Base-by-base conservation (phyloP, 1,139 yeast genomes). In the Candida mesenterica region DNA sequence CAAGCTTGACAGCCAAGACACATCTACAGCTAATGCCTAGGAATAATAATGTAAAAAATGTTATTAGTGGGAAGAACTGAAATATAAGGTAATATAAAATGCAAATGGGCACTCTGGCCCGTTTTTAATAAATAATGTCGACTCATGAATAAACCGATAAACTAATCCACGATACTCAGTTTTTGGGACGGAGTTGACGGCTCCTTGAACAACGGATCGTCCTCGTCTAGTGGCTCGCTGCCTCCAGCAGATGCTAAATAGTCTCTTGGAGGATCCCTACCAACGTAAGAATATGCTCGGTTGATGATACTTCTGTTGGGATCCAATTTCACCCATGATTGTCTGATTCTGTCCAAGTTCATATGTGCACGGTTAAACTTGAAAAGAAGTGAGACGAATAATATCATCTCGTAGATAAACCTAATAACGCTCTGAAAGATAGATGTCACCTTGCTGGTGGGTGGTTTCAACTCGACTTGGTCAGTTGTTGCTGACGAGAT, bases 291-390 rank as follows among this genome's bases (percentile, higher is more conserved):
- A 45, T 68, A 68, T 3, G 71, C 69, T 30, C 47, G 50, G 32
- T 64, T 61, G 39, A 68, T 69, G 35, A 64, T 59, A 18, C 57
- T 54, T 36, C 74, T 49, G 36, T 65, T 64, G 1, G 77, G 77
- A 48, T 72, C 78, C 31, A 73, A 55, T 48, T 62, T 65, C 4
- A 50, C 54, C 74, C 77, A 74, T 5, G 63, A 55, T 22, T 56
- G 50, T 41, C 74, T 53, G 33, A 73, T 67, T 38, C 78, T 52
- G 39, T 71, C 72, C 40, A 67, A 51, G 46, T 74, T 67, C 72
- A 73, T 61, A 30, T 65, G 60, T 19, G 68, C 56, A 32, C 68
- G 54, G 44, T 62, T 72, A 44, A 62, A 67, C 33, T 54, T 59
- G 51, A 60, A 59, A 25, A 63, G 44, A 30, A 55, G 64, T 39